phyloP scores from a whole-genome alignment of 352 stramenopile genomes.

The Discostella stelligera region DNA sequence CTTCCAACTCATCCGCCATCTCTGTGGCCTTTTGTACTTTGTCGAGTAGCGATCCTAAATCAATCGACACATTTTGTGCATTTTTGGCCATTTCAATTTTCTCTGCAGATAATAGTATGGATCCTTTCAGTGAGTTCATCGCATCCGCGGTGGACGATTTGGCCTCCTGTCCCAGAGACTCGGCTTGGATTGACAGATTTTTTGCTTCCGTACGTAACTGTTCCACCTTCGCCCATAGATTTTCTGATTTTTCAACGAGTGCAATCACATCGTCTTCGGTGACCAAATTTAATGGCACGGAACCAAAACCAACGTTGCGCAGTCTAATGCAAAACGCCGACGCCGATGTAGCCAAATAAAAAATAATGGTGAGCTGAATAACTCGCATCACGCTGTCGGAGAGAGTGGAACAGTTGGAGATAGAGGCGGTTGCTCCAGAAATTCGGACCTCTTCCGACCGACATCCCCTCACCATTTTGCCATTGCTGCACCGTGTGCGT shows the following conservation, averaged over 20 bases:
- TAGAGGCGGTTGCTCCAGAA: no score
- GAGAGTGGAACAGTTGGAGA: no score
- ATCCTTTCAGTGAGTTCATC: slow-evolving; percentile 7
- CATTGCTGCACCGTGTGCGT: no score
- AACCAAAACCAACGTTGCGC: neutral
- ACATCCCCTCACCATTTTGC: no score
- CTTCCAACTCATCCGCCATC: slow-evolving; percentile 38
- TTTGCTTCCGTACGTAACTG: slow-evolving; percentile 24
- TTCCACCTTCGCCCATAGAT: slow-evolving; percentile 27
- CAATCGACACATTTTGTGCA: slow-evolving; percentile 34
- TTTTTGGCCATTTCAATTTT: slow-evolving; percentile 25
- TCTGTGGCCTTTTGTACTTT: slow-evolving; percentile 5
- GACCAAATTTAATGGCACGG: slow-evolving; percentile 14
- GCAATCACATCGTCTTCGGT: slow-evolving; percentile 33
- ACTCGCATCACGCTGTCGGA: neutral
- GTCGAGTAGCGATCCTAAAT: slow-evolving; percentile 27
- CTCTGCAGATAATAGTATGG: slow-evolving; percentile 24
- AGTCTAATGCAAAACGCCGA: slow-evolving; percentile 3
- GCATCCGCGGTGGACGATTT: slow-evolving; percentile 27
- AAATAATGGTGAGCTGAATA: neutral
- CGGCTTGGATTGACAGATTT: slow-evolving; percentile 23
- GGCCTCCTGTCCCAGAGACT: slow-evolving; percentile 21
- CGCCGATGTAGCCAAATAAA: neutral
- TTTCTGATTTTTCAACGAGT: slow-evolving; percentile 36
- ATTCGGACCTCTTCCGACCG: no score